phyloP scores from a whole-genome alignment of 345 rosid genomes.

The Lumnitzera littorea region DNA sequence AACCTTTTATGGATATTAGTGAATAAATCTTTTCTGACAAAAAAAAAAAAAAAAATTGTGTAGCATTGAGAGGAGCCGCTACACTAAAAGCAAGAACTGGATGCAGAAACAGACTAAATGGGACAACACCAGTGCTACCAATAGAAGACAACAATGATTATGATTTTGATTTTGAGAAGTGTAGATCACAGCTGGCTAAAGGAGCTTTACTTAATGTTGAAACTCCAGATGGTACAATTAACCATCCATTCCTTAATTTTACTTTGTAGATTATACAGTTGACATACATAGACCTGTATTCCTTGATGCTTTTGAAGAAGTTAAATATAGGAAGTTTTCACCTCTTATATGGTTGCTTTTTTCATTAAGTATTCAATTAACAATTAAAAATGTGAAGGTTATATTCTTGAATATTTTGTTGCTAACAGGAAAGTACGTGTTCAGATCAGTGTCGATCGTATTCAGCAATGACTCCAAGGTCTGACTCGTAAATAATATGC shows the following conservation, averaged over 20 bases:
- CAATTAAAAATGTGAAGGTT: too few relatives aligned
- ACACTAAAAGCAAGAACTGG: constrained; percentile 77
- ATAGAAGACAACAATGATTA: constrained; percentile 41
- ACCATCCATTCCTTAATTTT: too few relatives aligned
- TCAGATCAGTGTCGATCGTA: constrained; percentile 52
- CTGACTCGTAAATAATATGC: too few relatives aligned
- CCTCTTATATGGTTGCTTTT: background rate
- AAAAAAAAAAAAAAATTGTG: background rate
- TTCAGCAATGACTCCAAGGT: constrained; percentile 63
- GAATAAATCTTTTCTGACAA: background rate
- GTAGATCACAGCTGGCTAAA: constrained; percentile 46
- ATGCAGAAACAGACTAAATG: constrained; percentile 53
- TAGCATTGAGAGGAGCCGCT: constrained; percentile 81
- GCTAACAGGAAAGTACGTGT: constrained; percentile 60
- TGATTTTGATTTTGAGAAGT: constrained; percentile 54
- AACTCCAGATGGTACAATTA: constrained; percentile 60
- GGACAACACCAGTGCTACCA: constrained; percentile 55
- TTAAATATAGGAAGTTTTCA: too few relatives aligned
- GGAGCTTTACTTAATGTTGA: constrained; percentile 72
- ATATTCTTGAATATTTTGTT: too few relatives aligned
- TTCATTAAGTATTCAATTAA: background rate
- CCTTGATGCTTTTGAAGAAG: too few relatives aligned
- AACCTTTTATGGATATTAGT: background rate
- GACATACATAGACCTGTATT: too few relatives aligned
- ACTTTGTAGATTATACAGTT: too few relatives aligned